Conservation (phyloP, 768 basidiomycete genomes). For the Tulasnella sp. region DNA sequence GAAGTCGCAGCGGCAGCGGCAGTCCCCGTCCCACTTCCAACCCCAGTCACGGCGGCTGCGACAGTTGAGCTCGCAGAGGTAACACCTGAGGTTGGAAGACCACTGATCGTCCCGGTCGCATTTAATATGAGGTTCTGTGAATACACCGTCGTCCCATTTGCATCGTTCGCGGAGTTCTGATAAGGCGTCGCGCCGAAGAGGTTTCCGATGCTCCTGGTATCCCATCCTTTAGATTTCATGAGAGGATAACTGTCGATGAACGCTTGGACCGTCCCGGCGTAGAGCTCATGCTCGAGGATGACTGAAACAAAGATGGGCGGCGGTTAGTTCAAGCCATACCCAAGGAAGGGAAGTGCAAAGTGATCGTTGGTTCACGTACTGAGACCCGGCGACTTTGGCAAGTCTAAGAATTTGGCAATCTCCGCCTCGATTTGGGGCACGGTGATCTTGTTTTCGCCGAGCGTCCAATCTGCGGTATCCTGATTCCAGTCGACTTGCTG, state of each 20-base stretch:
- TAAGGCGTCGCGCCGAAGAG: constrained; percentile 29
- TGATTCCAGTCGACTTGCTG: constrained; percentile 84
- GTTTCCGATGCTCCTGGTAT: constrained; percentile 38
- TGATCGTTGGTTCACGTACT: constrained; percentile 21
- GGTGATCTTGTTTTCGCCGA: constrained; percentile 33
- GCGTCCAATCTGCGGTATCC: constrained; percentile 32
- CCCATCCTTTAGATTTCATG: constrained; percentile 63
- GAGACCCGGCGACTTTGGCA: constrained; percentile 66
- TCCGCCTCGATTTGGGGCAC: constrained; percentile 34
- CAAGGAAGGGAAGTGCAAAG: background rate
- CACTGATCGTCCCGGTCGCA: too few species aligned
- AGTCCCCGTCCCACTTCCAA: too few species aligned
- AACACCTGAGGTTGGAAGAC: too few species aligned
- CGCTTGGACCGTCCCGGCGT: constrained; percentile 43
- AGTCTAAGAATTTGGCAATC: constrained; percentile 40
- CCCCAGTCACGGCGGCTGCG: too few species aligned
- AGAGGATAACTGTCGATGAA: constrained; percentile 57
- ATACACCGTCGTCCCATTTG: too few species aligned
- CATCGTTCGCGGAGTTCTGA: constrained; percentile 24
- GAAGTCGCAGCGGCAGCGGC: too few species aligned
- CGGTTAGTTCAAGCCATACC: background rate
- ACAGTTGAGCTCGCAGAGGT: too few species aligned
- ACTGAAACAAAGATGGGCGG: constrained; percentile 28
- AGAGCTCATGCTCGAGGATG: constrained; percentile 76
- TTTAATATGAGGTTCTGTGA: too few species aligned